These are phyloP conservation scores for Penicillium sp. DNA, from an alignment of 2,329 filamentous ascomycete genomes.

Conservation along the genomic window DNA sequence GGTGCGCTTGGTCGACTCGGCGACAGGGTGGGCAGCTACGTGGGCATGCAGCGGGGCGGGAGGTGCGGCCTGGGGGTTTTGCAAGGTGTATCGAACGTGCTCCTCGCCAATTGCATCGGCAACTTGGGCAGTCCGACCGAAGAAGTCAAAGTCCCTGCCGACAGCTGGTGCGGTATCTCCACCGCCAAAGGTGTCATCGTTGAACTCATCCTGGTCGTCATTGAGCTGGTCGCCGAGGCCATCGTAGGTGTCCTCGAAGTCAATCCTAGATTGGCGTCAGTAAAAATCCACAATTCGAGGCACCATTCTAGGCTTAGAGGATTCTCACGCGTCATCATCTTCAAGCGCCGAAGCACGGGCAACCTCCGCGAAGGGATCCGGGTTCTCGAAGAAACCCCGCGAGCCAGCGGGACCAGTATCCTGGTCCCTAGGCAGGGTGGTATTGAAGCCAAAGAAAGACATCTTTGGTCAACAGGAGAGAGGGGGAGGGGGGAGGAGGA, in stretches of 20 bases:
- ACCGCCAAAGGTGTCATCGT: constrained; percentile 85
- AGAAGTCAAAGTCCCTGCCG: constrained; percentile 97
- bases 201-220: constrained; percentile 90
- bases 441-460: constrained; percentile 92
- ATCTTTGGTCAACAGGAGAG: constrained; percentile 49
- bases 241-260: constrained; percentile 98
- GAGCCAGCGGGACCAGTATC: constrained; percentile 66
- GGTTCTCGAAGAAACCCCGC: constrained; percentile 73
- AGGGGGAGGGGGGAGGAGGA: constrained; percentile 16
- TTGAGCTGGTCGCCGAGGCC: constrained; percentile 87
- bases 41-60: constrained; percentile 32
- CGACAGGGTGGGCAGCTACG: constrained; percentile 43
- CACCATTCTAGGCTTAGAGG: constrained; percentile 21
- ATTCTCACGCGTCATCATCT: constrained; percentile 62
- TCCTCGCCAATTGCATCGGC: constrained; percentile 86
- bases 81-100: constrained; percentile 77
- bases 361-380: constrained; percentile 86
- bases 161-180: constrained; percentile 41
- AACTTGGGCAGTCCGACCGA: constrained; percentile 86
- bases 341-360: constrained; percentile 58
- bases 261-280: constrained; percentile 53
- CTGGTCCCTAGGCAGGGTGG: constrained; percentile 63
- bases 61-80: constrained; percentile 58
- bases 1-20: constrained; percentile 61
- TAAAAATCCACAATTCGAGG: not conserved